Evolutionary conservation across 2,329 filamentous ascomycete species (phyloP), one percentile per base, ranked within the genome.

Genomic region (Claviceps purpurea): DNA sequence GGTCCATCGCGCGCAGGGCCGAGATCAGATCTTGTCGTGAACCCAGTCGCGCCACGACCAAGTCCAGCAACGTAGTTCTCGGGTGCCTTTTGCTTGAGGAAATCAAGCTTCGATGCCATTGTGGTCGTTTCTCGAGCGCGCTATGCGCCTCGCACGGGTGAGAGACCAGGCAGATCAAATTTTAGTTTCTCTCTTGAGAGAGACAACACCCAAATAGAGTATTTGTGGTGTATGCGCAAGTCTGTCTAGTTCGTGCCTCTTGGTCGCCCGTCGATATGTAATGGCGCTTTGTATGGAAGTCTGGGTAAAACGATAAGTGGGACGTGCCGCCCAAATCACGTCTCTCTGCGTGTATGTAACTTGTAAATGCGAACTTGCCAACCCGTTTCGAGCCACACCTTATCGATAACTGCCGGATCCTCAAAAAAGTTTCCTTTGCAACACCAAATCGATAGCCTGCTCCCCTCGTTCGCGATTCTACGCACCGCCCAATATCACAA

Each of bases 1-100:
- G 93, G 93, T 16, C 93, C 93, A 73, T 96, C 91, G 62, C 91
- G 81, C 54, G 91, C 91, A 49, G 94, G 93, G 53, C 94, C 93
- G 53, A 98, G 76, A 77, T 98, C 93, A 53, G 91, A 97, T 62
- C 94, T 83, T 42, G 93, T 98, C 16, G 93, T 97, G 73, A 98
- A 98, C 55, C 94, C 93, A 7, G 93, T 98, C 22, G 94, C 94
- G 71, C 93, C 93, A 77, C 94, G 87, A 70, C 93, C 93, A 57
- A 98, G 83, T 79, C 93, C 93, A 57, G 93, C 93, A 57, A 98
- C 91, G 64, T 91, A 91, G 68, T 90, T 91, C 62, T 89, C 86
- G 13, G 86, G 86, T 52, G 86, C 85, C 56, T 85, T 84, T 69
- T 95, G 89, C 70, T 79, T 90, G 55, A 97, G 71, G 64, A 97